Evolutionary conservation across 176 grass and related monocot genomes (phyloP), one percentile per base, ranked within the genome.

Genomic region (Zizania latifolia): DNA sequence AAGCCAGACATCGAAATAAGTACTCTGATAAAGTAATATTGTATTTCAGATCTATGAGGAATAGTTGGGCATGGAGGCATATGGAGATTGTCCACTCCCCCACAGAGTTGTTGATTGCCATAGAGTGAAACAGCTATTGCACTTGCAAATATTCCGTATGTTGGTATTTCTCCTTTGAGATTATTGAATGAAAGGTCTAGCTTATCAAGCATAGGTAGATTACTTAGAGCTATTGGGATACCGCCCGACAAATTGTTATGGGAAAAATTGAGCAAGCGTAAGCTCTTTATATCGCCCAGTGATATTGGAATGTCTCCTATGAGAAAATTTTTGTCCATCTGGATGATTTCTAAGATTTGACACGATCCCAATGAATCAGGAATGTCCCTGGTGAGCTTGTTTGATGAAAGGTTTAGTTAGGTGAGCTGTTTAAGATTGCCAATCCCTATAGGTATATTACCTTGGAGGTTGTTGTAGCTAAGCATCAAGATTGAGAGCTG

Each of bases 251-350:
- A 67, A 3, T 62, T 70, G 12, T 90, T 90, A 2, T 33, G 27
- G 4, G 88, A 90, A 32, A 90, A 62, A 65, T 86, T 84, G 8
- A 90, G 16, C n/a, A n/a, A n/a, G n/a, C n/a, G n/a, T n/a, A n/a
- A n/a, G n/a, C n/a, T n/a, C n/a, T n/a, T n/a, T n/a, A n/a, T n/a
- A n/a, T n/a, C n/a, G n/a, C n/a, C n/a, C n/a, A n/a, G n/a, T n/a
- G 77, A 26, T 0, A 2, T 2, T 35, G 82, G 82, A 78, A 89
- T 75, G 28, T 30, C 35, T 73, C 87, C 82, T 11, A 67, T 7
- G 0, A 89, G 71, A 14, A 34, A 48, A 31, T 89, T 89, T 2
- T 31, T 44, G 35, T 72, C 78, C 72, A 89, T 58, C 27, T n/a
- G n/a, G n/a, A n/a, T n/a, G n/a, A n/a, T n/a, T n/a, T n/a, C n/a